Evolutionary conservation across 306 rosid genomes (phyloP), one percentile per base, ranked within the genome.

Genomic region (Luffa aegyptiaca): DNA sequence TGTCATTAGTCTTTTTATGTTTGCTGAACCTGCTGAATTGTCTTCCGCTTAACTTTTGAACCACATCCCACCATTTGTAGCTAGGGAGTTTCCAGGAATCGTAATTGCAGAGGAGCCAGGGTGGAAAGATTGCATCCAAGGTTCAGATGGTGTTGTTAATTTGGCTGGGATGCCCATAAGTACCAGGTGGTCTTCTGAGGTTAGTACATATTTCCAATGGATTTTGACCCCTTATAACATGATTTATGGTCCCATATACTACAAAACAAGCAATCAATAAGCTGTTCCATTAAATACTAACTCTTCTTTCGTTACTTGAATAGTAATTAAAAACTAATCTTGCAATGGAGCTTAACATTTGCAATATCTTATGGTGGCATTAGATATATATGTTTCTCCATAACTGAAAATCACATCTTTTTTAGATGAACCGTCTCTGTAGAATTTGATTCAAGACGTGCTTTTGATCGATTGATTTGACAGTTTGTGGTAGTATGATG

Each of bases 151-250:
- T 36, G 91, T 96, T 72, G 98, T 96, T 75, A 96, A 96, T 87
- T 87, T 96, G 87, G 99, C 98, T 42, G 99, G 99, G 80, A 8
- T 96, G 85, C 97, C 99, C 80, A 96, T 96, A 66, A 91, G 98
- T 79, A 93, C 93, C 70, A 87, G 99, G 85, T 96, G 99, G 99
- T 90, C 98, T 83, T 79, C 90, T 71, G 99, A 93, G 97, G 99
- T 92, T 33, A 36, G 79, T 75, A 75, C 10, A n/a, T 36, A 31
- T 35, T 33, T 35, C 18, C 45, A 33, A 33, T 35, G 78, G 46
- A 62, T 76, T 76, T 58, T 37, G 6, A 37, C 10, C 46, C 11
- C 45, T 10, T 75, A 53, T 36, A 0, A 18, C 13, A 3, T 75
- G 48, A 17, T 18, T 68, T 18, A 41, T 3, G 14, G 14, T 9